A percentile compares a stretch with the other conserved stretches of the same genome.
phyloP scores from a whole-genome alignment of 306 rosid genomes.

The Quercus rubra region DNA sequence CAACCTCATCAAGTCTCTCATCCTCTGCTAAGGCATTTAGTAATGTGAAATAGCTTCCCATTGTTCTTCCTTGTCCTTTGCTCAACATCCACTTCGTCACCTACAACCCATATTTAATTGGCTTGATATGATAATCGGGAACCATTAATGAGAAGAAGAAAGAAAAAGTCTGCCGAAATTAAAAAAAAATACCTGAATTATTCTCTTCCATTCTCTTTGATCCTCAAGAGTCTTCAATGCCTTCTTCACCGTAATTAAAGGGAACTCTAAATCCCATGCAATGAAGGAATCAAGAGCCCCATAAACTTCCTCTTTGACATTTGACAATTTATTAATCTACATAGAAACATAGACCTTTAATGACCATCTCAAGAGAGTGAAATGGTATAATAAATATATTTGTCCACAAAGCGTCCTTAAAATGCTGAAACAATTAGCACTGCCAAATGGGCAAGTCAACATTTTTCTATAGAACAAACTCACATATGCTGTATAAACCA shows the following conservation, averaged over 20 bases:
- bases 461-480: background rate
- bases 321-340: conserved; percentile 75
- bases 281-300: conserved; percentile 96
- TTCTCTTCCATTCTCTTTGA: conserved; percentile 82
- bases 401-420: background rate
- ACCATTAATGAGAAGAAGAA: background rate
- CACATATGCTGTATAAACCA: conserved; percentile 6
- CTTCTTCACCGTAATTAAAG: conserved; percentile 81
- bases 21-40: conserved; percentile 86
- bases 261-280: conserved; percentile 98
- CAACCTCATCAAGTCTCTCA: conserved; percentile 88
- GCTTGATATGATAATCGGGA: background rate
- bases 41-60: conserved; percentile 83
- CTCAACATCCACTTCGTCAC: conserved; percentile 93
- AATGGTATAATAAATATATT: background rate
- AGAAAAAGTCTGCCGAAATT: background rate
- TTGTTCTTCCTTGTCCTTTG: conserved; percentile 98
- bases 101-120: conserved; percentile 38
- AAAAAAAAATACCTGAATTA: conserved; percentile 62
- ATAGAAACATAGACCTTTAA: conserved; percentile 2
- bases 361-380: conserved; percentile 13
- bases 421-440: background rate
- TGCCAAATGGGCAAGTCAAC: background rate
- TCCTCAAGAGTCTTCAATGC: conserved; percentile 74
- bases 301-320: conserved; percentile 97